Base-by-base conservation (phyloP, 2,329 filamentous ascomycete species). In the Cladophialophora carrionii region DNA sequence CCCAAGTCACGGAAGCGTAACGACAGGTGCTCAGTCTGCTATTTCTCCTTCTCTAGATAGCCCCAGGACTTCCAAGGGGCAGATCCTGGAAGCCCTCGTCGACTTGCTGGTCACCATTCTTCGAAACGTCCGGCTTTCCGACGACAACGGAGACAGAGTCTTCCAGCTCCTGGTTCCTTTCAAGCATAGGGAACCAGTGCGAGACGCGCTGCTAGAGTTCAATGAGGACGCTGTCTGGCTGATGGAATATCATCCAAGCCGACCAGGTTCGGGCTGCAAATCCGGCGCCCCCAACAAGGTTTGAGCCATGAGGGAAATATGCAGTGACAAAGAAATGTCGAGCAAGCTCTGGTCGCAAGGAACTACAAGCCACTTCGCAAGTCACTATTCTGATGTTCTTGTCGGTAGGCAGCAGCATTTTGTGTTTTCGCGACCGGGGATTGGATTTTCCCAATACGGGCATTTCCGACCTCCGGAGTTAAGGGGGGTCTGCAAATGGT, bases 141-240 rank as follows among this genome's bases (percentile, higher is more conserved):
- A 77, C 1, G 73, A 78, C n/a, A 69, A 76, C 4, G 77, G 76
- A 0, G 79, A 81, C 65, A 75, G 74, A 37, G 77, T 81, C 20
- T 78, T 78, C 57, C 73, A 75, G 24, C 73, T 77, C 31, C 71
- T 81, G 20, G 52, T 43, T 6, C 70, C 70, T 6, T 51, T 63
- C 12, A 58, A 58, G 43, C 37, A 58, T 26, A 49, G 54, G 17
- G 48, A 48, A 29, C 12, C 41, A n/a, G 61, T 72, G 8, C 59
- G 53, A 31, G 55, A 59, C 17, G 67, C 66, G 8, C 58, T 72
- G 22, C 43, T 52, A 29, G 51, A n/a, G 7, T 69, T 66, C 46
- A 72, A 72, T 51, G 69, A 62, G 37, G 71, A 72, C 34, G 66
- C 64, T 14, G 63, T 70, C 2, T 72, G 71, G 71, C 58, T 72